phyloP scores from a whole-genome alignment of 768 basidiomycete genomes.

The Trametes maxima region DNA sequence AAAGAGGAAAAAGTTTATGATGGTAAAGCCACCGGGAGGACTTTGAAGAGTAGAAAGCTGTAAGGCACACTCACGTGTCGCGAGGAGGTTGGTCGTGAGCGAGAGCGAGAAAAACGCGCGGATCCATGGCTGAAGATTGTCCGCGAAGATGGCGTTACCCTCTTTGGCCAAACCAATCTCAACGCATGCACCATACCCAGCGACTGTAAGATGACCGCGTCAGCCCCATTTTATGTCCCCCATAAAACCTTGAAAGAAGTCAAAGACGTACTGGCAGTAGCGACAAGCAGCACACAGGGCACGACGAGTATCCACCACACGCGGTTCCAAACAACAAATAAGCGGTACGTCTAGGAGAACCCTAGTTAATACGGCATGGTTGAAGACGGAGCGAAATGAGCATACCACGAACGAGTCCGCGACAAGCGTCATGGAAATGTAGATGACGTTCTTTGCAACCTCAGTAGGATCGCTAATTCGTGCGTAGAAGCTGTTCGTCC shows the following conservation, averaged over 20 bases:
- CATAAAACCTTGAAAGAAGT: background rate
- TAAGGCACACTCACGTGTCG: slow-evolving; percentile 1
- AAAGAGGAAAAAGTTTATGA: too few species aligned
- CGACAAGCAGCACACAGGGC: slow-evolving; percentile 10
- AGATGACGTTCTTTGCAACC: slow-evolving; percentile 22
- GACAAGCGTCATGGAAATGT: slow-evolving; percentile 22
- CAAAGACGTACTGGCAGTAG: slow-evolving; percentile 9
- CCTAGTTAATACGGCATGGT: background rate
- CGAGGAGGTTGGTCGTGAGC: slow-evolving; percentile 20
- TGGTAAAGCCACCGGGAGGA: background rate
- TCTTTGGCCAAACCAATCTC: slow-evolving; percentile 16
- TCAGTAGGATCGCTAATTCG: slow-evolving; percentile 12
- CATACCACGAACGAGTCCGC: slow-evolving; percentile 20
- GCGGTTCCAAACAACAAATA: slow-evolving; percentile 18
- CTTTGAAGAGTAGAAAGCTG: background rate
- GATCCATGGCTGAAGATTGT: slow-evolving; percentile 19
- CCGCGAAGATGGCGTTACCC: slow-evolving; percentile 15
- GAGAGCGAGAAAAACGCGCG: slow-evolving; percentile 21
- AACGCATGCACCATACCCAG: slow-evolving; percentile 19
- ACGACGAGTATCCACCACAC: slow-evolving; percentile 14
- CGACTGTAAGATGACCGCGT: background rate
- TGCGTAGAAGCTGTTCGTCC: slow-evolving; percentile 10
- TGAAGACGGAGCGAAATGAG: background rate
- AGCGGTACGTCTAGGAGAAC: slow-evolving; percentile 7
- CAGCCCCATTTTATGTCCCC: background rate